phyloP scores from a whole-genome alignment of 2,329 filamentous ascomycete species.

The Chlorencoelia australis region DNA sequence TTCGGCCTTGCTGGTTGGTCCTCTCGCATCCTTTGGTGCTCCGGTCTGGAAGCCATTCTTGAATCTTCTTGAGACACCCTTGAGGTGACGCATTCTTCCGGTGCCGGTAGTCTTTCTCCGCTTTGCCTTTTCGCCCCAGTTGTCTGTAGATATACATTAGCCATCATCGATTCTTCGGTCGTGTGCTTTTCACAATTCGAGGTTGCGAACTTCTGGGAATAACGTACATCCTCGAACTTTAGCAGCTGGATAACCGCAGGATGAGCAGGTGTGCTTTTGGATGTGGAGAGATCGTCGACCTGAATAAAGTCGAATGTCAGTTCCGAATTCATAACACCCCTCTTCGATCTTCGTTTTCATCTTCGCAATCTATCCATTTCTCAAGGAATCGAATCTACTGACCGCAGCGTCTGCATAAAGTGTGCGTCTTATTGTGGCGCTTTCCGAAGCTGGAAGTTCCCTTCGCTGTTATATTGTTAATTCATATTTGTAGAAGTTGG shows the following conservation, averaged over 20 bases:
- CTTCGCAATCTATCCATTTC: constrained; percentile 22
- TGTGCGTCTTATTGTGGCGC: constrained; percentile 29
- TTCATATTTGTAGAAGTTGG: constrained; percentile 1
- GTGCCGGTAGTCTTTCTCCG: constrained; percentile 98
- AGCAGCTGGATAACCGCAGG: constrained; percentile 93
- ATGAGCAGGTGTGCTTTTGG: constrained; percentile 97
- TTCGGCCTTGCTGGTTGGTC: constrained; percentile 35
- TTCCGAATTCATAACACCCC: constrained; percentile 2
- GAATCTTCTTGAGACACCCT: constrained; percentile 85
- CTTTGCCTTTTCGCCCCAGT: constrained; percentile 99
- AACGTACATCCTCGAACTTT: constrained; percentile 98
- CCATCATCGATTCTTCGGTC: constrained; percentile 63
- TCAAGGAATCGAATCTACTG: constrained; percentile 17
- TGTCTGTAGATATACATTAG: constrained; percentile 69
- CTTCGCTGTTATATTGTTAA: constrained; percentile 22
- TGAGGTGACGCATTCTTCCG: constrained; percentile 92
- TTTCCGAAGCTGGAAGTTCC: constrained; percentile 27
- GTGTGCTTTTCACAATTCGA: constrained; percentile 31
- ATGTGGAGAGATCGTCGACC: constrained; percentile 96
- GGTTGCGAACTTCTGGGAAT: constrained; percentile 9
- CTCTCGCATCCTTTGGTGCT: constrained; percentile 72
- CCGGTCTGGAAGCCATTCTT: constrained; percentile 97
- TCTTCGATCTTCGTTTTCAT: not conserved
- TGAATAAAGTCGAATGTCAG: constrained; percentile 31
- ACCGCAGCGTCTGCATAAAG: constrained; percentile 29